Base-by-base conservation (phyloP, 2,329 filamentous ascomycete genomes). In the Leptoxyphium fumago region DNA sequence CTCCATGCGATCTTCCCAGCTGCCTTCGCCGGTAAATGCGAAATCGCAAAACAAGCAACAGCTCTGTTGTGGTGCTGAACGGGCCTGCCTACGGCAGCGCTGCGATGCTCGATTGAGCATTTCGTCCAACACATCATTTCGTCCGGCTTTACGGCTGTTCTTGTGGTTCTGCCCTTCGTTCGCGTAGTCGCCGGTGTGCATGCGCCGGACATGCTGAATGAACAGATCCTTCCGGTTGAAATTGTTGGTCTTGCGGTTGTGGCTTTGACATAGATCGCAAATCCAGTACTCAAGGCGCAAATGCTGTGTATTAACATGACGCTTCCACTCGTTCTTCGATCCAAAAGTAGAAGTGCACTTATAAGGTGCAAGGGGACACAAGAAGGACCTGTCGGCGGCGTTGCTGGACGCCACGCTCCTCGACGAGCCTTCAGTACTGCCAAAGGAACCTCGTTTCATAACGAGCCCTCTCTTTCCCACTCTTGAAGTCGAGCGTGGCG, bases 181-280 rank as follows among this genome's bases (percentile, higher is more conserved):
- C 14, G 51, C 45, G 10, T 52, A 46, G 10, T 70, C 61, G 0
- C 75, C 73, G 0, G 74, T 69, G 58, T 95, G 88, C 84, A 93
- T 93, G 40, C 89, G 81, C 5, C 84, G 75, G 2, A 89, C 72
- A 57, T 95, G 89, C 56, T 94, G 86, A 0, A 82, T 85, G 65
- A 88, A 94, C 9, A 95, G 75, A 56, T 95, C 88, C 60, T 93
- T 94, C 55, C 88, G 82, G 63, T 93, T 93, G 69, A 94, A 94
- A 61, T 77, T 79, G 53, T 81, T 78, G 43, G 59, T 46, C 50
- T 38, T 39, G 48, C 50, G 45, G 29, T 57, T 52, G 14, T 54
- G 47, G 43, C 58, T 52, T 7, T 62, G 56, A 48, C 76, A 81
- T 29, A 82, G 68, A 50, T 79, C 73, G 65, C 88, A 96, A 45